Evolutionary conservation across 2,329 filamentous ascomycete genomes (phyloP), one percentile per base, ranked within the genome.

Genomic region (Aspergillus pseudoviridinutans): DNA sequence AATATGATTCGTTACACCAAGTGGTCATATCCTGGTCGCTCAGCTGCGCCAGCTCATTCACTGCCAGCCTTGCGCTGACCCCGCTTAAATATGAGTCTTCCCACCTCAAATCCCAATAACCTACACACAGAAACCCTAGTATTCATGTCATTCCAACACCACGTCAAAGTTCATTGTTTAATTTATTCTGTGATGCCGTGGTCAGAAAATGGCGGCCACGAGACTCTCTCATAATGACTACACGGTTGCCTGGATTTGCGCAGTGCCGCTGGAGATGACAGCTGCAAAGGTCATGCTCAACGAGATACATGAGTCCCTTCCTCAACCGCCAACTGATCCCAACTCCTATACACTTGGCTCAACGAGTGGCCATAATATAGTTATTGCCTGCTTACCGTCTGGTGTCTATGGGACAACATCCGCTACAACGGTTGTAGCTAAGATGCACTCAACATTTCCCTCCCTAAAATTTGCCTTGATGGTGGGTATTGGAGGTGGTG

Each of bases 341-440:
- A 62, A 61, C 44, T 52, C 44, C 32, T 67, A 67, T 44, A 52
- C 29, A 14, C 56, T 65, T 20, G 64, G 62, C 20, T 14, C 52
- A 46, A 53, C 66, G 14, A 35, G 35, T n/a, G 44, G 51, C 14
- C 64, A 66, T 51, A 54, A 64, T 46, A 50, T 66, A 7, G 64
- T 61, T 7, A 60, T 66, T 20, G 62, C 59, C 24, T 59, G 51
- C 41, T 59, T 67, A 9, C 62, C 55, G 4, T 12, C 22, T 46
- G 51, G 55, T 5, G 51, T 57, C 8, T 50, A 50, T 38, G 51
- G 51, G 49, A 54, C 20, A 24, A 20, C 49, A 9, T 60, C 32
- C n/a, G 35, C 35, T 17, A 35, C 35, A 8, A 9, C 17, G 44
- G 53, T 51, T 22, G 47, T 50, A 46, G 42, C 17, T 42, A 12